Base-by-base conservation (phyloP, 495 filamentous ascomycete species). In the Pyronema domesticum region DNA sequence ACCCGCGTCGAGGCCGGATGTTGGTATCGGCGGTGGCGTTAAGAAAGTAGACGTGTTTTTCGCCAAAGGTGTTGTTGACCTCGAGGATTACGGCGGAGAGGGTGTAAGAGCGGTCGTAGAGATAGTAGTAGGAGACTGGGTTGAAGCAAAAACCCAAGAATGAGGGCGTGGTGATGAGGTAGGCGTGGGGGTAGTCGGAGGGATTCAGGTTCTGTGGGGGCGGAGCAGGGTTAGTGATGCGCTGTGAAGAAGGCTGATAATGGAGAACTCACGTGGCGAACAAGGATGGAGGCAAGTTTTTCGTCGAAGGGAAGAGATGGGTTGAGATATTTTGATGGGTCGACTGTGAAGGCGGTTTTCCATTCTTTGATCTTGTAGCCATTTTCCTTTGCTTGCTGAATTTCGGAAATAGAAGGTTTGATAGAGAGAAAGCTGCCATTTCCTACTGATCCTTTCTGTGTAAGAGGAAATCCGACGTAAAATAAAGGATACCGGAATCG, bases 111-210 rank as follows among this genome's bases (percentile, higher is more conserved):
- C 68, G 57, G 17, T 74, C 73, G 61, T 89, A 89, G 7, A 89
- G 71, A 57, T 88, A 86, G 80, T 84, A 89, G 66, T 86, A 84
- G 7, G 80, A 85, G 11, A 85, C 80, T 0, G 82, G 83, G 58
- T 84, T 86, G 66, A 84, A 85, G 13, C 76, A 76, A 62, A 83
- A 84, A 13, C 80, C 79, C 4, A 84, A 65, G 55, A 86, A 82
- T 23, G 73, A 71, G 10, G 85, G 77, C 6, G 82, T 79, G 11
- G 81, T 81, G 33, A 83, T 68, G 39, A 88, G 67, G 65, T 86
- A 89, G 7, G 79, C 80, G 63, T 77, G 70, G 6, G 80, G 76
- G 37, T 64, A 64, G 18, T 62, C 23, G 47, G 57, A 55, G 37
- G 61, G 61, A 17, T 64, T 51, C 43, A 64, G 44, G 44, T 60